Conservation (phyloP, 179 eudicot genomes). For the Beta macrorhiza region DNA sequence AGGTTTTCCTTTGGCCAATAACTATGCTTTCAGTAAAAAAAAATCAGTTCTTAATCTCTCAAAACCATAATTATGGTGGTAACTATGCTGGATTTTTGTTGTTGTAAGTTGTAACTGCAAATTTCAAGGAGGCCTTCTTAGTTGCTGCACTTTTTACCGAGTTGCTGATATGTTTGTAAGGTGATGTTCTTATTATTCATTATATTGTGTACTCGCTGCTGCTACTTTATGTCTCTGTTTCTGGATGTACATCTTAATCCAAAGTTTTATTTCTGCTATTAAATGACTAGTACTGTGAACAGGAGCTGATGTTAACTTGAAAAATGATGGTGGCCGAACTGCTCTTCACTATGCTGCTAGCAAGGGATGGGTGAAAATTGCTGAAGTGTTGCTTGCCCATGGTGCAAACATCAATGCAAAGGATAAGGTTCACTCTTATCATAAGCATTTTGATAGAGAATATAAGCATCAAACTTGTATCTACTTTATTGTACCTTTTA, state of each 20-base stretch:
- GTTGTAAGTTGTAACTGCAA: neutral
- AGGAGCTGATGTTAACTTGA: conserved; percentile 92
- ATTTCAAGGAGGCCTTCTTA: neutral
- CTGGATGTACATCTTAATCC: neutral
- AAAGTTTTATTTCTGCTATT: neutral
- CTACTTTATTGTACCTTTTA: neutral
- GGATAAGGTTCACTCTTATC: conserved; percentile 63
- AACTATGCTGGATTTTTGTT: neutral
- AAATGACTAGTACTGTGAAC: conserved; percentile 20
- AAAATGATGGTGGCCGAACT: conserved; percentile 88
- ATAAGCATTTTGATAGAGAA: neutral
- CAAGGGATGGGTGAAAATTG: conserved; percentile 86
- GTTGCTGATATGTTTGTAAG: neutral
- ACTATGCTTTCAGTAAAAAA: no score
- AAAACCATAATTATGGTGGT: neutral
- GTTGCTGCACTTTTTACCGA: neutral
- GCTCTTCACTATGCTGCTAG: conserved; percentile 99
- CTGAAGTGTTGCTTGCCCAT: conserved; percentile 68
- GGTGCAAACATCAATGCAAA: conserved; percentile 77
- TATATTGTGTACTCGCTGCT: neutral
- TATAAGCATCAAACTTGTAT: neutral
- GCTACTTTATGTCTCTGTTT: neutral
- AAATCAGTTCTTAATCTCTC: neutral
- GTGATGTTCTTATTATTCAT: neutral
- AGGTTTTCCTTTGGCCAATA: neutral